Conservation (phyloP, 805 yeast species). For the Nakazawaea sp. region DNA sequence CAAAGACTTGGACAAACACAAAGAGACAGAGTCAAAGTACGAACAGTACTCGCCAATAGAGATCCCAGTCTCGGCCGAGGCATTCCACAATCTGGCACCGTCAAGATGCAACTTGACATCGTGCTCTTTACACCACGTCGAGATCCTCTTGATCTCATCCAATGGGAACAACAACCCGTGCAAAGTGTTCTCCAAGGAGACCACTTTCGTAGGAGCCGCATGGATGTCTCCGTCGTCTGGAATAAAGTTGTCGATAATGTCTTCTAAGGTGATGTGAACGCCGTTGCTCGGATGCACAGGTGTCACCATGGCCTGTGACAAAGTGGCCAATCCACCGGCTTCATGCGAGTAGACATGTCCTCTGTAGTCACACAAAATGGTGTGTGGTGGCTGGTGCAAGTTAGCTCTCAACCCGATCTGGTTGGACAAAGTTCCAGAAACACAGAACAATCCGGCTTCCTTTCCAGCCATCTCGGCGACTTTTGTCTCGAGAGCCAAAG, state of each 20-base stretch:
- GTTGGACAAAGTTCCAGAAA: constrained; percentile 86
- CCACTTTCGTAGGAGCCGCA: constrained; percentile 78
- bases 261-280: constrained; percentile 70
- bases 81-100: constrained; percentile 95
- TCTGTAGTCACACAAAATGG: constrained; percentile 80
- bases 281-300: constrained; percentile 80
- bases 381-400: constrained; percentile 74
- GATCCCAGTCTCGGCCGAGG: constrained; percentile 68
- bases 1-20: constrained; percentile 82
- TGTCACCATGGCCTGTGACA: constrained; percentile 87
- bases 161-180: constrained; percentile 79
- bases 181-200: constrained; percentile 82
- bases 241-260: constrained; percentile 52
- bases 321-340: constrained; percentile 86
- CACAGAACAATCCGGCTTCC: constrained; percentile 76
- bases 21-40: constrained; percentile 80
- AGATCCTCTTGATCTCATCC: constrained; percentile 68
- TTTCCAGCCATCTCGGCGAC: constrained; percentile 70
- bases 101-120: constrained; percentile 71
- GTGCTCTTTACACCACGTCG: constrained; percentile 58
- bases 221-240: constrained; percentile 82
- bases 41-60: constrained; percentile 64
- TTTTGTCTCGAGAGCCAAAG: constrained; percentile 53
- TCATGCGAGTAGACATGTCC: constrained; percentile 80
- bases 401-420: constrained; percentile 79